Evolutionary conservation across 148 eudicot genomes (phyloP).

Genomic region (Amaranthus palmeri): DNA sequence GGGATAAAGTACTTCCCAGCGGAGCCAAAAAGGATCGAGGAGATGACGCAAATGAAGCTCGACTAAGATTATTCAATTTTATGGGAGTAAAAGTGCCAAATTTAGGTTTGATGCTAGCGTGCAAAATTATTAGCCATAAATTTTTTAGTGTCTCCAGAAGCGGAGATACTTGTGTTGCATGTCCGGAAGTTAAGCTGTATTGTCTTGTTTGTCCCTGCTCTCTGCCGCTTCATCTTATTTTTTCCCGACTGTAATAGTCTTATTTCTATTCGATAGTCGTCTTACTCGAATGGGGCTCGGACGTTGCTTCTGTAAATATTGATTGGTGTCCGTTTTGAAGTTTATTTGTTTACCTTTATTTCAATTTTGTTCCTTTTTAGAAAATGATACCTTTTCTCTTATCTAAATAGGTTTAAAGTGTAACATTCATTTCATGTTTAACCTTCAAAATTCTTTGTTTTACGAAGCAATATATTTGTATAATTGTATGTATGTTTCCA

Average conservation of each 20-base stretch:
- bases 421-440: too few species aligned
- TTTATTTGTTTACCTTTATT: background rate
- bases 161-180: background rate
- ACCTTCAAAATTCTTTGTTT: too few species aligned
- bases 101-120: slow-evolving; percentile 12
- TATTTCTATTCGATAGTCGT: background rate
- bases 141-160: slow-evolving; percentile 16
- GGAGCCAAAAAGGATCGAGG: slow-evolving; percentile 70
- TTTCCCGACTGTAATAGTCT: background rate
- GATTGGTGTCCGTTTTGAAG: slow-evolving; percentile 4
- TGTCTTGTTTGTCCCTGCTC: background rate
- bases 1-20: slow-evolving; percentile 98
- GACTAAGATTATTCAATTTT: slow-evolving; percentile 28
- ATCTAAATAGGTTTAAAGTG: too few species aligned
- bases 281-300: slow-evolving; percentile 2
- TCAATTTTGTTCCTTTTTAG: background rate
- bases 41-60: slow-evolving; percentile 44
- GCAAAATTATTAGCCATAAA: background rate
- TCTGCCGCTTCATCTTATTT: background rate
- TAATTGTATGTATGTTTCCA: too few species aligned
- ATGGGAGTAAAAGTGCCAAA: slow-evolving; percentile 6
- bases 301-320: slow-evolving; percentile 3
- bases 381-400: background rate
- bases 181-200: slow-evolving; percentile 2
- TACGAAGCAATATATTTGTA: too few species aligned